phyloP scores from a whole-genome alignment of 2,329 filamentous ascomycete genomes.

The Aspergillus tanneri region DNA sequence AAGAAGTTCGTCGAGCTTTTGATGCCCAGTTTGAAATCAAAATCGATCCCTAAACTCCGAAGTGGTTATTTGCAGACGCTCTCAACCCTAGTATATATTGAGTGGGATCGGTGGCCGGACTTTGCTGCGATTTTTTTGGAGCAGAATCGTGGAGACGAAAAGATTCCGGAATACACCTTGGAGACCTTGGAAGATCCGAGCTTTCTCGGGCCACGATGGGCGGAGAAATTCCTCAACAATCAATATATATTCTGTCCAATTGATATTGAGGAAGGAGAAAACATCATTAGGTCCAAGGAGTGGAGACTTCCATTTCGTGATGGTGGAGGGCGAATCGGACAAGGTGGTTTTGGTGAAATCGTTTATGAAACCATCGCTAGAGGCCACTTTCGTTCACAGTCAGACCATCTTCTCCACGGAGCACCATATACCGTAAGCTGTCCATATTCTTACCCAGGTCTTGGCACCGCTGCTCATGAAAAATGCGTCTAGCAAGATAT shows the following conservation, averaged over 20 bases:
- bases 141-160: conserved; percentile 5
- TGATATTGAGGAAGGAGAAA: conserved; percentile 11
- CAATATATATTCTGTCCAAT: conserved; percentile 13
- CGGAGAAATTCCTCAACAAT: not conserved
- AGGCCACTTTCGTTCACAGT: conserved; percentile 2
- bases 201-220: conserved; percentile 8
- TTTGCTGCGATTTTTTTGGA: conserved; percentile 15
- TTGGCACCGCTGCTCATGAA: not conserved
- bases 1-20: conserved; percentile 8
- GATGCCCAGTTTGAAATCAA: not conserved
- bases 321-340: not conserved
- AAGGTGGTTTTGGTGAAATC: conserved; percentile 12
- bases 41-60: not conserved
- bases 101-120: conserved; percentile 14
- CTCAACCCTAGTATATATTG: conserved; percentile 13
- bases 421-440: not conserved
- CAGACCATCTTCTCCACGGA: not conserved
- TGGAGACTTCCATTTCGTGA: conserved; percentile 16
- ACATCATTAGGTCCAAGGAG: conserved; percentile 2
- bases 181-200: not conserved
- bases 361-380: conserved; percentile 11
- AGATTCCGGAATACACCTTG: conserved; percentile 7
- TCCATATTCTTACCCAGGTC: too few species aligned
- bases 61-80: conserved; percentile 9
- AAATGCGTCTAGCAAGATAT: not conserved